These are phyloP conservation scores for Metroxylon sagu DNA, from an alignment of 176 grass and related monocot genomes.

Conservation along the genomic window DNA sequence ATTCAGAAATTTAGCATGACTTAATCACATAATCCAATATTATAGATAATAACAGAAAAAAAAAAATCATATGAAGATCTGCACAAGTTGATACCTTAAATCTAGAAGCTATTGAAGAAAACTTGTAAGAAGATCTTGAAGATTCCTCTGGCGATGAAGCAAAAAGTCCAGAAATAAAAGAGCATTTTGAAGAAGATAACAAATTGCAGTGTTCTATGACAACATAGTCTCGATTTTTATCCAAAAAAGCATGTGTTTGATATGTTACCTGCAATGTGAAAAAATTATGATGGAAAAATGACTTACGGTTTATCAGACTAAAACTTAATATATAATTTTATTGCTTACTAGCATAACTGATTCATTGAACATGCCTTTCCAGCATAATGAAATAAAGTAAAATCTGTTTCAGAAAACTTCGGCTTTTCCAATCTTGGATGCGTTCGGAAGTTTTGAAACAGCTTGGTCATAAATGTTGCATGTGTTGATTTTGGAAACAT, in stretches of 20 bases:
- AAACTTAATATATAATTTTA: no score
- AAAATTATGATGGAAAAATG: constrained; percentile 4
- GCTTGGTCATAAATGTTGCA: constrained; percentile 74
- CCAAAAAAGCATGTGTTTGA: constrained; percentile 92
- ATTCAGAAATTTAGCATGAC: no score
- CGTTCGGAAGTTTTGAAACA: constrained; percentile 73
- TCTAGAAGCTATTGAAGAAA: constrained; percentile 93
- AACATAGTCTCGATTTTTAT: constrained; percentile 98
- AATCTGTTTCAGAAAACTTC: constrained; percentile 97
- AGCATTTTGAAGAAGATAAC: constrained; percentile 80
- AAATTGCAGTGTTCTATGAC: constrained; percentile 88
- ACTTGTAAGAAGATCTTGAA: constrained; percentile 94
- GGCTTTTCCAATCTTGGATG: constrained; percentile 88
- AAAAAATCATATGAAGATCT: neutral
- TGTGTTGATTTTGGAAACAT: constrained; percentile 99
- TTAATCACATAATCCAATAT: constrained; percentile 3
- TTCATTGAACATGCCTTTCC: constrained; percentile 61
- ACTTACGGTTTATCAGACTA: no score
- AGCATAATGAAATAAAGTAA: constrained; percentile 86
- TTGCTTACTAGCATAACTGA: constrained; percentile 33
- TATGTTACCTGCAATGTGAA: constrained; percentile 66
- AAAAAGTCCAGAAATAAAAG: constrained; percentile 92
- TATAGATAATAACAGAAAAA: constrained; percentile 10
- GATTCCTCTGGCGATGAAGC: constrained; percentile 70
- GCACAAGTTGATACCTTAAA: constrained; percentile 67